Conservation (phyloP, 2,329 filamentous ascomycete species). For the Sporothrix luriei region DNA sequence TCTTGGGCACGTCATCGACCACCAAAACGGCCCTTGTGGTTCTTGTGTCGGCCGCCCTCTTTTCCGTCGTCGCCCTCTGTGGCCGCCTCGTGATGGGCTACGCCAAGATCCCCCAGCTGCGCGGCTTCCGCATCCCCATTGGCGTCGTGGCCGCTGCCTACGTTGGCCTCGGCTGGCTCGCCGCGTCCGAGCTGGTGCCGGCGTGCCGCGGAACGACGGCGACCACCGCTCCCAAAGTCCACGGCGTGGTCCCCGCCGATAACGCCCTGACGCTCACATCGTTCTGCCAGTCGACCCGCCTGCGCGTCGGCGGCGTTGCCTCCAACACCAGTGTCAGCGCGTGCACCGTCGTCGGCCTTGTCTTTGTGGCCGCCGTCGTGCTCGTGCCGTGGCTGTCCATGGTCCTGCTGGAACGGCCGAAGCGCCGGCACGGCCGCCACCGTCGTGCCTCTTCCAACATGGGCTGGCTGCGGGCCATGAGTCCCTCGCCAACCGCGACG, state of each 20-base stretch:
- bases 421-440: slow-evolving; percentile 12
- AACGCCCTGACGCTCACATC: neutral
- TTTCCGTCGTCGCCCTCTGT: slow-evolving; percentile 36
- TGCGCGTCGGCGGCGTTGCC: neutral
- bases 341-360: slow-evolving; percentile 16
- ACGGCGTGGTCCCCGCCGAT: neutral
- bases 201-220: neutral
- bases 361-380: slow-evolving; percentile 23
- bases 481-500: neutral
- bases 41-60: neutral
- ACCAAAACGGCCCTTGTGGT: neutral
- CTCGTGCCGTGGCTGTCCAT: slow-evolving; percentile 33
- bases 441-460: slow-evolving; percentile 14
- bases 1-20: slow-evolving; percentile 15
- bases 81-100: slow-evolving; percentile 38
- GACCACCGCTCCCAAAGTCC: neutral
- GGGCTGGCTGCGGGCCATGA: slow-evolving; percentile 4
- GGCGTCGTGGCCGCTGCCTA: slow-evolving; percentile 39
- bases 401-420: slow-evolving; percentile 24
- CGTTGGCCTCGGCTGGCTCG: slow-evolving; percentile 32
- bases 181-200: neutral
- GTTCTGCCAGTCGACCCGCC: slow-evolving; percentile 4
- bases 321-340: slow-evolving; percentile 12
- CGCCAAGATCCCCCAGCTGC: slow-evolving; percentile 41
- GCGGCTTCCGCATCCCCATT: slow-evolving; percentile 41